Percentiles rank a stretch among this genome's conserved stretches.
Evolutionary conservation across 140 eudicot genomes (phyloP).

Genomic region (Senecio squalidus): DNA sequence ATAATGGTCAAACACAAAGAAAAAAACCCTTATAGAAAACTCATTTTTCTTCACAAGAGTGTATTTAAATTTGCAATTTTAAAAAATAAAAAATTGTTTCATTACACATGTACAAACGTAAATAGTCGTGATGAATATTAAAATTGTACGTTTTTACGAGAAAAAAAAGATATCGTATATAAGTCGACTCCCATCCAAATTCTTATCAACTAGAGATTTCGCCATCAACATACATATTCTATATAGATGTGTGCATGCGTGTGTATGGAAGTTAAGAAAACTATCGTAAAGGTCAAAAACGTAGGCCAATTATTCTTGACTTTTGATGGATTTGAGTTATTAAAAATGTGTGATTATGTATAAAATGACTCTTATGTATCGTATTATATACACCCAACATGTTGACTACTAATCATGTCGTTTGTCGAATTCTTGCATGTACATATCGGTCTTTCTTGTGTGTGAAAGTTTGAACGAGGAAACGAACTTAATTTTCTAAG

Average conservation of each 20-base stretch:
- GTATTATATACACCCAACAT: background rate
- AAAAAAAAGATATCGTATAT: too few species aligned
- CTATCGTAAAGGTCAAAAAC: constrained; percentile 21
- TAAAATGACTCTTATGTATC: background rate
- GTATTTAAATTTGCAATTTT: background rate
- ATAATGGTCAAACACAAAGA: background rate
- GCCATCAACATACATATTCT: constrained; percentile 17
- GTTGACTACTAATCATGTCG: background rate
- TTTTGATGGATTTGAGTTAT: background rate
- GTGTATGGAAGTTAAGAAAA: constrained; percentile 24
- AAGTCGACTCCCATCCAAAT: constrained; percentile 16
- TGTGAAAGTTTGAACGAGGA: constrained; percentile 22
- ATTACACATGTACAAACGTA: too few species aligned
- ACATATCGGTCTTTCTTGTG: constrained; percentile 8
- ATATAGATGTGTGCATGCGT: constrained; percentile 9
- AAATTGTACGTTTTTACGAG: too few species aligned
- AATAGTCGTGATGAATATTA: too few species aligned
- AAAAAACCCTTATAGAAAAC: background rate
- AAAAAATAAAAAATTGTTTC: too few species aligned
- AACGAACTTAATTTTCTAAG: background rate
- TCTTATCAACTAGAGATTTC: constrained; percentile 18
- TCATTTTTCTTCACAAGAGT: background rate
- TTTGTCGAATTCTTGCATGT: constrained; percentile 2
- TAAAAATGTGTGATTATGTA: background rate
- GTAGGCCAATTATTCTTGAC: constrained; percentile 20